Evolutionary conservation across 176 grass and related monocot species (phyloP).

Genomic region (Oryza nivara): DNA sequence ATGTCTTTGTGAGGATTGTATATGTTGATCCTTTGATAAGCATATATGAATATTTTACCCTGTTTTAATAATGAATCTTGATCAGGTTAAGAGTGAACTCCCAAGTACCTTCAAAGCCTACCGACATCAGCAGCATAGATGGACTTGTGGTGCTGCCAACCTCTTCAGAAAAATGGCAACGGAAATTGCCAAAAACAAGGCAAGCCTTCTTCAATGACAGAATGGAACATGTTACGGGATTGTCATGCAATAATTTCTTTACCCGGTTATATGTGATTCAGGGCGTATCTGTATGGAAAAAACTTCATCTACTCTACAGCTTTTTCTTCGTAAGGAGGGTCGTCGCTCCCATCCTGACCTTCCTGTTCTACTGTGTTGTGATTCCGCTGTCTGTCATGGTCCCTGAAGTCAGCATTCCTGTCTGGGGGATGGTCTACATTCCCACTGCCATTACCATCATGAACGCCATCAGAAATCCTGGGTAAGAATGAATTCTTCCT

Average conservation of each 20-base stretch:
- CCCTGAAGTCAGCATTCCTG: constrained; percentile 68
- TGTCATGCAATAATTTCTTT: background rate
- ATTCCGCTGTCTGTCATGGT: constrained; percentile 62
- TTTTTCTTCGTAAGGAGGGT: constrained; percentile 77
- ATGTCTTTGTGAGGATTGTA: constrained; percentile 14
- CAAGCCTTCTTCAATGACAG: background rate
- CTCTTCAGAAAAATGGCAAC: constrained; percentile 67
- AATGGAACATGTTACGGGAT: background rate
- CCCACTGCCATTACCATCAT: constrained; percentile 75
- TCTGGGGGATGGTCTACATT: constrained; percentile 76
- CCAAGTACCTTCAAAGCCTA: constrained; percentile 73
- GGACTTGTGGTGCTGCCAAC: constrained; percentile 76
- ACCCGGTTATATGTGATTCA: constrained; percentile 26
- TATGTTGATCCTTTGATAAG: background rate
- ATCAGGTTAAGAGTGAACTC: constrained; percentile 74
- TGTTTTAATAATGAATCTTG: background rate
- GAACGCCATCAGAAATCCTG: constrained; percentile 69
- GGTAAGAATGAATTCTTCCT: constrained; percentile 37
- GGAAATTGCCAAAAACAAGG: constrained; percentile 62
- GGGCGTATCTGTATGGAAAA: constrained; percentile 71
- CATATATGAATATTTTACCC: background rate
- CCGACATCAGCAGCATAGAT: constrained; percentile 74
- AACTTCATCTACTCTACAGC: constrained; percentile 73
- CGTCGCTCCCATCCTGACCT: constrained; percentile 66
- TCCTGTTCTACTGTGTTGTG: constrained; percentile 73